Percentiles rank a stretch among this genome's conserved stretches.
These are phyloP conservation scores for Carallia brachiata DNA, from an alignment of 345 rosid genomes.

Conservation along the genomic window DNA sequence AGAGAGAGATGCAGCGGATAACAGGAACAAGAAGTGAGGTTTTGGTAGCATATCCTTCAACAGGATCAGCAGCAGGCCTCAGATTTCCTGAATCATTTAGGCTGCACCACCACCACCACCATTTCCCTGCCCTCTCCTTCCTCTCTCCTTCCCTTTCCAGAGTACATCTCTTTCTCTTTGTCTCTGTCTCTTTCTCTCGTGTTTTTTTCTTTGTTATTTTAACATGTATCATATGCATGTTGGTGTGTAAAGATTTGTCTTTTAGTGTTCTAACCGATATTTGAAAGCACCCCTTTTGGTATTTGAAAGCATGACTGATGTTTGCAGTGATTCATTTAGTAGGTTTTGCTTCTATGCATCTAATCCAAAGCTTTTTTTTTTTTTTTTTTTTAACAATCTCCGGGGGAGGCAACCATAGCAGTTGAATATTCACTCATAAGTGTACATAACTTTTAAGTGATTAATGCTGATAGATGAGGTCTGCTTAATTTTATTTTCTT, in stretches of 20 bases:
- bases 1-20: constrained; percentile 38
- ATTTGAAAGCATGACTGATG: no score
- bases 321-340: no score
- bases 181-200: not conserved
- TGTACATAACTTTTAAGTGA: no score
- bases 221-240: not conserved
- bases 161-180: constrained; percentile 26
- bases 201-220: not conserved
- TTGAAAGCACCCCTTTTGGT: no score
- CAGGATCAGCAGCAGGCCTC: constrained; percentile 32
- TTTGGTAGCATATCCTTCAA: constrained; percentile 33
- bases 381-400: no score
- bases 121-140: constrained; percentile 31
- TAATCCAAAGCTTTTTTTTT: no score
- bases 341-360: no score
- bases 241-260: not conserved
- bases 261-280: not conserved
- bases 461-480: no score
- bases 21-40: constrained; percentile 37
- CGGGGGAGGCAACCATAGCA: no score
- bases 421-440: no score
- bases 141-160: constrained; percentile 37
- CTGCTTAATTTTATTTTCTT: no score
- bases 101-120: constrained; percentile 18
- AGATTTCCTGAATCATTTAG: constrained; percentile 25